Conservation (phyloP, 2,329 filamentous ascomycete genomes). For the Colletotrichum sp. region DNA sequence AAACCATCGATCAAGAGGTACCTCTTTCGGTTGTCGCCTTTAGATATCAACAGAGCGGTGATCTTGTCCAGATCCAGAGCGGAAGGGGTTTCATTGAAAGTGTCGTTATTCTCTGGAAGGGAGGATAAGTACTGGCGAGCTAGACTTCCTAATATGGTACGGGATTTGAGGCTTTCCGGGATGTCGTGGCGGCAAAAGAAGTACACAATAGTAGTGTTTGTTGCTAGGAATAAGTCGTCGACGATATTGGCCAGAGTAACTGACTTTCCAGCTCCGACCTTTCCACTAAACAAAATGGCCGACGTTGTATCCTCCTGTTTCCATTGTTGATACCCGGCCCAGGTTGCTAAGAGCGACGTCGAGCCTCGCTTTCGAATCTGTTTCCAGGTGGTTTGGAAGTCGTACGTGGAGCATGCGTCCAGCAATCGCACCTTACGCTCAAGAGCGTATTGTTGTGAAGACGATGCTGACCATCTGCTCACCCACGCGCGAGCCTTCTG, state of each 20-base stretch:
- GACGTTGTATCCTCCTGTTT: rapidly evolving
- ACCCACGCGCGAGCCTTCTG: rapidly evolving
- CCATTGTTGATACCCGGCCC: rapidly evolving
- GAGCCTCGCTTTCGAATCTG: not conserved
- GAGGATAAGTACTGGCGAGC: rapidly evolving
- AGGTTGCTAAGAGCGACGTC: rapidly evolving
- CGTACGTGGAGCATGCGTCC: not conserved
- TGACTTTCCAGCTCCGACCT: not conserved
- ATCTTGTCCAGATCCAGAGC: not conserved
- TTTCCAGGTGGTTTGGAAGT: not conserved
- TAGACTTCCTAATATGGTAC: rapidly evolving
- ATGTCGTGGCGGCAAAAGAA: not conserved
- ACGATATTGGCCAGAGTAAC: rapidly evolving
- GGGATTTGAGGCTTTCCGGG: not conserved
- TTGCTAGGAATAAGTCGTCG: rapidly evolving
- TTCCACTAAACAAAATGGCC: rapidly evolving
- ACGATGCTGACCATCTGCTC: rapidly evolving
- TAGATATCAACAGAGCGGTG: not conserved
- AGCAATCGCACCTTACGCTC: rapidly evolving
- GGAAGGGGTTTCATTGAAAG: not conserved
- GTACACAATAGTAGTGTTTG: rapidly evolving
- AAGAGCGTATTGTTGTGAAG: rapidly evolving
- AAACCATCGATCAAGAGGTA: not conserved
- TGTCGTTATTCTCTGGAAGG: rapidly evolving
- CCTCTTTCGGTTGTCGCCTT: rapidly evolving